These are phyloP conservation scores for Pseudogymnoascus sp. DNA, from an alignment of 2,329 filamentous ascomycete species.

Conservation along the genomic window DNA sequence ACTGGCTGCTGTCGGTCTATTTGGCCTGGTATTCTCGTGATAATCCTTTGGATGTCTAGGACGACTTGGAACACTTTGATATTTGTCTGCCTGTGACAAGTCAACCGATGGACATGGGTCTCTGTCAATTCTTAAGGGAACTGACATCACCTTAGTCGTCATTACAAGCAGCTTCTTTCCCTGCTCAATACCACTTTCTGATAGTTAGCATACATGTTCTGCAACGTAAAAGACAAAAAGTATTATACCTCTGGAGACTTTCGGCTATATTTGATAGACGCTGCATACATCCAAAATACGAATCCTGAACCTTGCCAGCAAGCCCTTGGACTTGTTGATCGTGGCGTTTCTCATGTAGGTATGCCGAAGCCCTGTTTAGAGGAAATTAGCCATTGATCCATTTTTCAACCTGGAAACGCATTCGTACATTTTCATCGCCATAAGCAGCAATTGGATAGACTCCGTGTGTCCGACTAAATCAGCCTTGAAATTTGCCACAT, in stretches of 20 bases:
- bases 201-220: not conserved
- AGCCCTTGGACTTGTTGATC: constrained; percentile 11
- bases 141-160: constrained; percentile 7
- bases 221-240: not conserved
- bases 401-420: not conserved
- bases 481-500: constrained; percentile 22
- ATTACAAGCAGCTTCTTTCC: not conserved
- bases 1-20: constrained; percentile 8
- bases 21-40: constrained; percentile 8
- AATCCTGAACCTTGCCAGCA: not conserved
- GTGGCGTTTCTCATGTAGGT: constrained; percentile 12
- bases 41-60: constrained; percentile 7
- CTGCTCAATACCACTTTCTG: not conserved
- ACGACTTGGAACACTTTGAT: constrained; percentile 9
- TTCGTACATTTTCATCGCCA: constrained; percentile 22
- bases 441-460: constrained; percentile 24
- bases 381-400: not conserved
- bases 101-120: not conserved
- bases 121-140: not conserved
- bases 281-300: constrained; percentile 10
- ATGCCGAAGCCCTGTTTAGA: not conserved
- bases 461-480: constrained; percentile 23
- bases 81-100: not conserved
- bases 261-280: not conserved
- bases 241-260: not conserved